A percentile compares a stretch with the other conserved stretches of the same genome.
Evolutionary conservation across 2,329 filamentous ascomycete species (phyloP).

Genomic region (Alternaria conjuncta): DNA sequence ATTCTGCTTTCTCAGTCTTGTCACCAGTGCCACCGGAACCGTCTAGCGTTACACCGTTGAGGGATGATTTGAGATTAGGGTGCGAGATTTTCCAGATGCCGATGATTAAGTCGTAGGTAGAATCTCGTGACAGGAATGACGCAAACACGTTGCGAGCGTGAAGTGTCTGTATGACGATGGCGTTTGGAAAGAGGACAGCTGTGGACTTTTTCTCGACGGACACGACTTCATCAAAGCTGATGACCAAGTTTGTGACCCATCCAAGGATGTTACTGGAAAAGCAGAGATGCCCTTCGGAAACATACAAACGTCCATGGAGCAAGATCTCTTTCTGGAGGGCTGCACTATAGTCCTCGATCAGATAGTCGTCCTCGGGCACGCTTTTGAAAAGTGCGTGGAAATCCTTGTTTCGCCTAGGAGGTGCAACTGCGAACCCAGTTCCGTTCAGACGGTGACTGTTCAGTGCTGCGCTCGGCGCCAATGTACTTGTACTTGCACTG

Average conservation of each 20-base stretch:
- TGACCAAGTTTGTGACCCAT: slow-evolving; percentile 96
- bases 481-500: slow-evolving; percentile 70
- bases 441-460: slow-evolving; percentile 82
- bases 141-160: slow-evolving; percentile 96
- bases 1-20: slow-evolving; percentile 86
- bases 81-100: slow-evolving; percentile 99
- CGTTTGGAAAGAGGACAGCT: slow-evolving; percentile 94
- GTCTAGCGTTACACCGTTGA: slow-evolving; percentile 86
- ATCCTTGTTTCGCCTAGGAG: slow-evolving; percentile 93
- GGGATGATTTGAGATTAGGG: slow-evolving; percentile 85
- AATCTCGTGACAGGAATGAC: slow-evolving; percentile 91
- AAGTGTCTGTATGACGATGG: slow-evolving; percentile 92
- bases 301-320: slow-evolving; percentile 89
- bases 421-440: slow-evolving; percentile 94
- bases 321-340: slow-evolving; percentile 95
- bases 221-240: slow-evolving; percentile 97
- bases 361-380: slow-evolving; percentile 95
- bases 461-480: slow-evolving; percentile 68
- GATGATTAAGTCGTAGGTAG: slow-evolving; percentile 95
- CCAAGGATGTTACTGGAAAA: slow-evolving; percentile 99
- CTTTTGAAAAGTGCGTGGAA: slow-evolving; percentile 95
- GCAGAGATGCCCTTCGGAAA: slow-evolving; percentile 96
- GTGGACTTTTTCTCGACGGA: slow-evolving; percentile 97
- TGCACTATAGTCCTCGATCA: slow-evolving; percentile 98
- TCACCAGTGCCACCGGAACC: slow-evolving; percentile 74